These are phyloP conservation scores for Stentor coeruleus DNA, from an alignment of 73 alveolate species.

Conservation along the genomic window DNA sequence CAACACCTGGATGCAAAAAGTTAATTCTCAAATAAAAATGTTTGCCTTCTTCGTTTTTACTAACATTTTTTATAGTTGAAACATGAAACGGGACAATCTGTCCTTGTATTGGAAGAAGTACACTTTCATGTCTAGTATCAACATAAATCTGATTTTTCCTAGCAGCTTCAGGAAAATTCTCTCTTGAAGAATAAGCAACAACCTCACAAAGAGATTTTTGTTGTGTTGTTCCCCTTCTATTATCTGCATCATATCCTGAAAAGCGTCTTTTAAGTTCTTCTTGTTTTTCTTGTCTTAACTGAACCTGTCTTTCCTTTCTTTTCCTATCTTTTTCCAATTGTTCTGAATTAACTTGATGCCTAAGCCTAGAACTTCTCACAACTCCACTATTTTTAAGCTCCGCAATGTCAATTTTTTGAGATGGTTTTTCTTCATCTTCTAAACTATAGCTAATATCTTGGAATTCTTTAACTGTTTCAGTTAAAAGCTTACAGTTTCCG, in stretches of 20 bases:
- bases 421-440: constrained; percentile 43
- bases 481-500: constrained; percentile 35
- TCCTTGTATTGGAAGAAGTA: constrained; percentile 74
- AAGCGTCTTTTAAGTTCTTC: constrained; percentile 75
- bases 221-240: constrained; percentile 49
- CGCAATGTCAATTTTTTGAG: constrained; percentile 22
- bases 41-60: constrained; percentile 69
- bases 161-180: constrained; percentile 75
- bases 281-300: constrained; percentile 53
- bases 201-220: constrained; percentile 64
- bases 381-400: constrained; percentile 27
- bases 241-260: constrained; percentile 55
- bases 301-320: constrained; percentile 72
- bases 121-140: constrained; percentile 62
- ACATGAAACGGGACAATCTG: constrained; percentile 86
- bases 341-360: constrained; percentile 56
- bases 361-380: constrained; percentile 65
- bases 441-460: constrained; percentile 52
- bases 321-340: constrained; percentile 48
- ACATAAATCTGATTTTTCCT: constrained; percentile 64
- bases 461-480: constrained; percentile 36
- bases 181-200: constrained; percentile 55
- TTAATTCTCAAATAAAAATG: constrained; percentile 63
- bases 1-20: constrained; percentile 71
- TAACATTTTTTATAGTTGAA: constrained; percentile 74